phyloP scores from a whole-genome alignment of 371 early-diverging fungal species.

The Rhizopus microsporus region DNA sequence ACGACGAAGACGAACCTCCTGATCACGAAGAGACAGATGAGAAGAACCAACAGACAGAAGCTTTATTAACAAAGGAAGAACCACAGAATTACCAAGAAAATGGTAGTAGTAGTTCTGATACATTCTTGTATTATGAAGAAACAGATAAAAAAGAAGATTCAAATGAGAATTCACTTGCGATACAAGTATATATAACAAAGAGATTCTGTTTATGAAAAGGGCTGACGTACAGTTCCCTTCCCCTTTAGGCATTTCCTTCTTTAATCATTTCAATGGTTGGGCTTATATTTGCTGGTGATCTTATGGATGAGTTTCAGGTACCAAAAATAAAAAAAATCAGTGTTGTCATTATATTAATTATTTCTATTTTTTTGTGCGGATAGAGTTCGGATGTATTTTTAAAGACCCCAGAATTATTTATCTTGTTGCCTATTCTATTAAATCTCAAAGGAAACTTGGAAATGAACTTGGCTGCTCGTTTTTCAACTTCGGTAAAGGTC shows the following conservation, averaged over 20 bases:
- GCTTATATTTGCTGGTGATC: conserved; percentile 69
- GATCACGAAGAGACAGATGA: conserved; percentile 10
- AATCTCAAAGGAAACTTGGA: conserved; percentile 90
- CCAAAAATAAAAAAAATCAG: not conserved
- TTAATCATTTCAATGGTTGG: conserved; percentile 73
- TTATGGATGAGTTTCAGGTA: conserved; percentile 70
- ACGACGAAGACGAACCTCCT: conserved; percentile 20
- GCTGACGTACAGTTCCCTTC: not conserved
- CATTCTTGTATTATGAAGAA: not conserved
- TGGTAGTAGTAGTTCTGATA: too few species aligned
- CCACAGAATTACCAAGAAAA: not conserved
- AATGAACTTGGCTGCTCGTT: conserved; percentile 82
- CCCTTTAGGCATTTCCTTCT: conserved; percentile 65
- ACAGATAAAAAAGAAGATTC: not conserved
- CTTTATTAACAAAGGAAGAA: conserved; percentile 1
- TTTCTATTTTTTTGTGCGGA: not conserved
- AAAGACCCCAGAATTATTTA: conserved; percentile 73
- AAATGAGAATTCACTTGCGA: not conserved
- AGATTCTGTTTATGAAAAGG: not conserved
- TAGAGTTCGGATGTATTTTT: conserved; percentile 72
- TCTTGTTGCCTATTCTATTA: conserved; percentile 80
- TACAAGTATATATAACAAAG: not conserved
- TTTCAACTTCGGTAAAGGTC: conserved; percentile 70
- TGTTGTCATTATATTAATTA: not conserved
- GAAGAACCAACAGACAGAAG: not conserved